Evolutionary conservation across 169 alveolate genomes (phyloP).

Genomic region (Cryptosporidium viatorum): DNA sequence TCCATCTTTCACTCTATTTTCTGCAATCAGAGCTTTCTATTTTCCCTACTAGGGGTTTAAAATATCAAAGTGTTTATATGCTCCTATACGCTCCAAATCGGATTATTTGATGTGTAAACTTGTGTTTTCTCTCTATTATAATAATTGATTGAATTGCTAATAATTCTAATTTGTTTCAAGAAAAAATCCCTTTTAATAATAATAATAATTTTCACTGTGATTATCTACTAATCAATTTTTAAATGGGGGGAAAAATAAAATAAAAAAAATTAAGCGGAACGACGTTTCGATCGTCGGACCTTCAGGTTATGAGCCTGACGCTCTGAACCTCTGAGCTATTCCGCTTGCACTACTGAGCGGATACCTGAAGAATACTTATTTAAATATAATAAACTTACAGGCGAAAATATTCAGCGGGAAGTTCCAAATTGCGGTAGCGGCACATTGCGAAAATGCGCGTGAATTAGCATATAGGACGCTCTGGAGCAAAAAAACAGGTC

Average conservation of each 20-base stretch:
- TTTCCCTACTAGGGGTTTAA: background rate
- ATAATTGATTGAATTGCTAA: background rate
- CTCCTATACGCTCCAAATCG: too few relatives aligned
- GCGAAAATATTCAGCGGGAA: background rate
- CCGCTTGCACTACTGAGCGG: constrained; percentile 1
- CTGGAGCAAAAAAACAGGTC: background rate
- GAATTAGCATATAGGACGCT: background rate
- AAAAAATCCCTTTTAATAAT: background rate
- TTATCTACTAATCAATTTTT: background rate
- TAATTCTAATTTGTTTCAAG: background rate
- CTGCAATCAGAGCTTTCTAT: background rate
- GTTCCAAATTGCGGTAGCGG: too few relatives aligned
- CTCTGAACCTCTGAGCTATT: constrained; percentile 78
- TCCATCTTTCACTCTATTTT: background rate
- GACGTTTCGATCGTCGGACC: constrained; percentile 79
- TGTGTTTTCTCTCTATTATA: background rate
- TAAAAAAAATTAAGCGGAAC: constrained; percentile 71
- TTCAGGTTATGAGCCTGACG: constrained; percentile 78
- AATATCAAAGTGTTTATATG: background rate
- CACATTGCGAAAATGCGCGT: background rate
- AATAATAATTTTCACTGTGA: background rate
- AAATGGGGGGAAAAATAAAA: background rate
- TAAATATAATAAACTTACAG: background rate
- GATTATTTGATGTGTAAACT: background rate
- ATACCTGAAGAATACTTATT: background rate